phyloP scores from a whole-genome alignment of 1,284 basidiomycete genomes.

The Trichosporon sp. region DNA sequence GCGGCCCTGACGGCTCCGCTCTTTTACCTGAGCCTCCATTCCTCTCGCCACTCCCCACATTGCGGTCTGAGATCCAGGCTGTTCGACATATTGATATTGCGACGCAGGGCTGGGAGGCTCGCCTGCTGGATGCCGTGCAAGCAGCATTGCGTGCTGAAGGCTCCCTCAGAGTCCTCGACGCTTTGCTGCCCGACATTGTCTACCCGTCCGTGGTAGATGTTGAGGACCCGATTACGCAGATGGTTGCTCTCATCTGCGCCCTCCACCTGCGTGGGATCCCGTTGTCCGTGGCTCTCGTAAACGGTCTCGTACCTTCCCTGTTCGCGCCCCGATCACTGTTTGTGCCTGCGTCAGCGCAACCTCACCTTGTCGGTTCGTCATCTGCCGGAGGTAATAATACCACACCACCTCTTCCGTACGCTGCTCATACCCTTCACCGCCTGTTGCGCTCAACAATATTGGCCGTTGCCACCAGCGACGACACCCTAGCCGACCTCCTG shows the following conservation, averaged over 20 bases:
- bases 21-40: background rate
- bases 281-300: conserved; percentile 9
- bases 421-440: conserved; percentile 9
- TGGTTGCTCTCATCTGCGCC: conserved; percentile 9
- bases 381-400: background rate
- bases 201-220: conserved; percentile 11
- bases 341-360: background rate
- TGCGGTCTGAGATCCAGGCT: conserved; percentile 20
- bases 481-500: conserved; percentile 10
- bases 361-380: background rate
- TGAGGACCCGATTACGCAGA: conserved; percentile 8
- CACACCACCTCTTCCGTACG: conserved; percentile 12
- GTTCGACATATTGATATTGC: conserved; percentile 23
- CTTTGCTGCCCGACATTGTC: conserved; percentile 15
- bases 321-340: conserved; percentile 15
- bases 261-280: conserved; percentile 9
- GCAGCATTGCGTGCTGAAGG: conserved; percentile 12
- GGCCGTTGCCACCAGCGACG: background rate
- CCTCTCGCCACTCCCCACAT: conserved; percentile 1
- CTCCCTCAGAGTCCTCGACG: conserved; percentile 11
- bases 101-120: conserved; percentile 13
- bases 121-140: conserved; percentile 14
- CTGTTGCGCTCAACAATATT: conserved; percentile 11
- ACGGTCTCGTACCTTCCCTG: conserved; percentile 12
- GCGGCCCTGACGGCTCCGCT: conserved; percentile 2